phyloP scores from a whole-genome alignment of 140 eudicot genomes.

The Flaveria floridana region DNA sequence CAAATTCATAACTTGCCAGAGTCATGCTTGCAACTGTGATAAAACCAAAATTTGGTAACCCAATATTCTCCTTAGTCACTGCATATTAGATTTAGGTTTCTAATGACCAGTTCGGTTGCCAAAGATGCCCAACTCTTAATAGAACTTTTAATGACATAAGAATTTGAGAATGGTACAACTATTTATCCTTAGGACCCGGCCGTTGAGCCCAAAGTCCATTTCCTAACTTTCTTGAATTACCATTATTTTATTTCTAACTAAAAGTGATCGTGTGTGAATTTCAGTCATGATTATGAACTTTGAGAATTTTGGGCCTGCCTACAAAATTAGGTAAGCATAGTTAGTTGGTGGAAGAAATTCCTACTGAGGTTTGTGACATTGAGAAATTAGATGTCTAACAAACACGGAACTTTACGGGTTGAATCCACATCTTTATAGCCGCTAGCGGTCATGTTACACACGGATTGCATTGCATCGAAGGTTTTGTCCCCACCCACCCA shows the following conservation, averaged over 20 bases:
- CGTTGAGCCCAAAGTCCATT: neutral
- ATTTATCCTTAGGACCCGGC: too few relatives aligned
- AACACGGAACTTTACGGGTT: neutral
- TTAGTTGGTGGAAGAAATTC: too few relatives aligned
- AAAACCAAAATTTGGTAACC: too few relatives aligned
- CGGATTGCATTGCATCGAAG: conserved; percentile 4
- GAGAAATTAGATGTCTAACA: neutral
- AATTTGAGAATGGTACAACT: too few relatives aligned
- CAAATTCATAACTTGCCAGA: neutral
- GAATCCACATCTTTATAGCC: neutral
- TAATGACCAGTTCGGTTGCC: too few relatives aligned
- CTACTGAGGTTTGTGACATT: neutral
- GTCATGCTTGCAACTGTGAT: too few relatives aligned
- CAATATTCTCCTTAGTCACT: too few relatives aligned
- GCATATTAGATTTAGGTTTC: too few relatives aligned
- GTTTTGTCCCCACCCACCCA: neutral
- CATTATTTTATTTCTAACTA: neutral
- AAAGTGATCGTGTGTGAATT: neutral
- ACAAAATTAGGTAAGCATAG: neutral
- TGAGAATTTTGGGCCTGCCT: neutral
- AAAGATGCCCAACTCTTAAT: too few relatives aligned
- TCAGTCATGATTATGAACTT: neutral
- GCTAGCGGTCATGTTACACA: neutral
- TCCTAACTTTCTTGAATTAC: neutral
- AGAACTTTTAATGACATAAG: too few relatives aligned